These are phyloP conservation scores for Carallia pectinifolia DNA, from an alignment of 345 rosid genomes.

Conservation along the genomic window DNA sequence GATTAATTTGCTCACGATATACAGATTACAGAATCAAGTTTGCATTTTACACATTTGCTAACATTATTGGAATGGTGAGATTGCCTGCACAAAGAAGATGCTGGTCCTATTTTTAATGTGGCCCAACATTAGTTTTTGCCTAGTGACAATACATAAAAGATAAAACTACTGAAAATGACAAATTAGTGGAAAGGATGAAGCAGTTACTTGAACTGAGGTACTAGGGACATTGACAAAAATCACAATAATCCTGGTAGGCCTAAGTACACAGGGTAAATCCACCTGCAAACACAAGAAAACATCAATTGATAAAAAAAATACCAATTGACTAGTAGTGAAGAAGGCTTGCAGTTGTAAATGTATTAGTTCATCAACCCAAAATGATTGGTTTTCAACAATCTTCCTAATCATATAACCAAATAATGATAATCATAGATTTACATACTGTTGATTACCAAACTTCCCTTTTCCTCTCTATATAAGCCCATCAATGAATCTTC, in stretches of 20 bases:
- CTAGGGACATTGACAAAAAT: not conserved
- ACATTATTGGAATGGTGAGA: too few species aligned
- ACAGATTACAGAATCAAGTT: too few species aligned
- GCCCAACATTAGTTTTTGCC: too few species aligned
- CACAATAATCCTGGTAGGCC: not conserved
- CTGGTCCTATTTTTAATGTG: too few species aligned
- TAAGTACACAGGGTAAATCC: not conserved
- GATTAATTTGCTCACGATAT: too few species aligned
- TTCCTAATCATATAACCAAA: too few species aligned
- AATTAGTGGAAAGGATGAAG: not conserved
- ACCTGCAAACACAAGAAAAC: constrained; percentile 24
- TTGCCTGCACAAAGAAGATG: too few species aligned
- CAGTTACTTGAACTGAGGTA: not conserved
- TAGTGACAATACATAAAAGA: too few species aligned
- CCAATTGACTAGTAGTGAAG: not conserved
- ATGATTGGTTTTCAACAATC: not conserved
- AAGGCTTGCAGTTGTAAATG: not conserved
- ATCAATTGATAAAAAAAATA: not conserved
- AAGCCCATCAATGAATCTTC: too few species aligned
- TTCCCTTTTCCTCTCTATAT: too few species aligned
- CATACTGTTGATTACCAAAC: not conserved
- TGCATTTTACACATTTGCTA: too few species aligned
- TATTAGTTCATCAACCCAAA: not conserved
- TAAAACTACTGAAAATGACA: too few species aligned
- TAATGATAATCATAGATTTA: not conserved